phyloP scores from a whole-genome alignment of 768 basidiomycete species.

The Grammothele lineata region DNA sequence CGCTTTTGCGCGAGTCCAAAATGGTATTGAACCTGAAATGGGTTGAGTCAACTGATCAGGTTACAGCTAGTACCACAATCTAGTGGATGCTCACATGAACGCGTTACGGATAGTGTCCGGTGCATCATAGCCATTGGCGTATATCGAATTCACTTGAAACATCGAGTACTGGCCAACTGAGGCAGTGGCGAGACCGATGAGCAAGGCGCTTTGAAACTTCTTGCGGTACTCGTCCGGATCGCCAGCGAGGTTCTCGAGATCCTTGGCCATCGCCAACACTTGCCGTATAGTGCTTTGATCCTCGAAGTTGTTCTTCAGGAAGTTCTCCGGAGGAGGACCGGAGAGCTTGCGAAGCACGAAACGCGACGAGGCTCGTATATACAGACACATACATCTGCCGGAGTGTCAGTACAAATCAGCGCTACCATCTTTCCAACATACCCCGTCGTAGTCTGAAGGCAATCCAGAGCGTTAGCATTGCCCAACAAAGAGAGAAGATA shows the following conservation, averaged over 20 bases:
- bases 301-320: constrained; percentile 47
- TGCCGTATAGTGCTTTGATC: constrained; percentile 39
- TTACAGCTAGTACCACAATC: no score
- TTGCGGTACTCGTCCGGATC: constrained; percentile 28
- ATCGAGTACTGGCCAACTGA: constrained; percentile 57
- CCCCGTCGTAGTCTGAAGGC: constrained; percentile 71
- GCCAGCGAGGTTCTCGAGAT: constrained; percentile 20
- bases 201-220: constrained; percentile 41
- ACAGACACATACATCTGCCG: constrained; percentile 20
- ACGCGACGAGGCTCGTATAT: constrained; percentile 39
- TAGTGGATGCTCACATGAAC: constrained; percentile 49
- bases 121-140: constrained; percentile 46
- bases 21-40: constrained; percentile 57
- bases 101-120: constrained; percentile 47
- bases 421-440: constrained; percentile 26
- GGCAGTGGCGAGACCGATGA: constrained; percentile 47
- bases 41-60: not conserved
- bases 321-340: constrained; percentile 39
- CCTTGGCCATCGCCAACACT: constrained; percentile 40
- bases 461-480: not conserved
- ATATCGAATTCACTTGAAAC: constrained; percentile 55
- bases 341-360: constrained; percentile 42
- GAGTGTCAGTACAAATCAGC: not conserved
- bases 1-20: constrained; percentile 69
- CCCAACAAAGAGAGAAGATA: not conserved